A percentile compares a stretch with the other conserved stretches of the same genome.
phyloP scores from a whole-genome alignment of 345 rosid genomes.

The Acer saccharum region DNA sequence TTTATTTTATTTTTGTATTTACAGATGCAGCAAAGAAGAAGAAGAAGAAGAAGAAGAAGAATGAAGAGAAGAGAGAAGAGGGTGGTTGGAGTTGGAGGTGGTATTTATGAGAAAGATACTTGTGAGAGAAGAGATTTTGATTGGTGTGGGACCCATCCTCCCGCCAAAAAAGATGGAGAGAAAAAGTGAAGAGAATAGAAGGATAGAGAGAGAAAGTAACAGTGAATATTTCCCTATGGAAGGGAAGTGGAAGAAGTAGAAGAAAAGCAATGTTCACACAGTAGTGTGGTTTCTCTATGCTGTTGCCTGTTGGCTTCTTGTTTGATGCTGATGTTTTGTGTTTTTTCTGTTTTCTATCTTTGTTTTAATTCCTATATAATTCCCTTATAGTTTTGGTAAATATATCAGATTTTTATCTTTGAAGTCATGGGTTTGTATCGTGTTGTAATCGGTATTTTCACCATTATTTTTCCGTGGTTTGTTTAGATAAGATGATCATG shows the following conservation, averaged over 20 bases:
- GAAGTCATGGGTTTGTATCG: too few relatives aligned
- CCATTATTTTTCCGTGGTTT: too few relatives aligned
- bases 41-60: neutral
- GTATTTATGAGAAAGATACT: slow-evolving; percentile 51
- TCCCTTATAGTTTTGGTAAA: neutral
- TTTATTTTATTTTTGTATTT: neutral
- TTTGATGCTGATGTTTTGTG: slow-evolving; percentile 5
- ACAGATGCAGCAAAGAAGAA: neutral
- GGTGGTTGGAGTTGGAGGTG: slow-evolving; percentile 21
- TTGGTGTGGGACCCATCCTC: slow-evolving; percentile 44
- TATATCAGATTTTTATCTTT: neutral
- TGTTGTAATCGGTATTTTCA: too few relatives aligned
- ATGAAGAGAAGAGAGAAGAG: neutral
- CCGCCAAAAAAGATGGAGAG: slow-evolving; percentile 38
- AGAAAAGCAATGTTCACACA: slow-evolving; percentile 20
- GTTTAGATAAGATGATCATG: too few relatives aligned
- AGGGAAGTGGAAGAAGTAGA: slow-evolving; percentile 10
- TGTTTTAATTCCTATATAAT: neutral
- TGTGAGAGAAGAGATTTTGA: slow-evolving; percentile 59
- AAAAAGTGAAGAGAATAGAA: neutral
- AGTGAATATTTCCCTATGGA: neutral
- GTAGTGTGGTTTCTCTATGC: neutral
- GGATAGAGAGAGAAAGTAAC: neutral
- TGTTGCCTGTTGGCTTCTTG: neutral
- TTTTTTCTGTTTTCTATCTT: neutral